These are phyloP conservation scores for Nakaseomyces nivariensis DNA, from an alignment of 1,139 yeast species.

Conservation along the genomic window DNA sequence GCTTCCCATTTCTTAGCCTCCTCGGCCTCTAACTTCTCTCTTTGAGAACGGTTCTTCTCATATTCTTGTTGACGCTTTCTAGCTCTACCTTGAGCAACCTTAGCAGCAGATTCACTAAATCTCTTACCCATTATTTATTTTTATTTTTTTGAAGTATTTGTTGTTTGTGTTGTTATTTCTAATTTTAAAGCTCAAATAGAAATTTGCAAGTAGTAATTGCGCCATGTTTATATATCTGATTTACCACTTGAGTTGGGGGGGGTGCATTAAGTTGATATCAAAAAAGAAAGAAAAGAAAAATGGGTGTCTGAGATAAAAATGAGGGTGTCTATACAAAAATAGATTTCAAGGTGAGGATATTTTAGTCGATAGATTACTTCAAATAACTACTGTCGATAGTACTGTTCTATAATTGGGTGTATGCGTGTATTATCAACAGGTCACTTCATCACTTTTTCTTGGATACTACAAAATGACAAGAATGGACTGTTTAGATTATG, in stretches of 20 bases:
- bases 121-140: constrained; percentile 21
- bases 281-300: not conserved
- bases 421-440: no score
- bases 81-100: constrained; percentile 23
- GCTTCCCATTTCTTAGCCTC: constrained; percentile 26
- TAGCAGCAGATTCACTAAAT: constrained; percentile 23
- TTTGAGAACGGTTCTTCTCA: constrained; percentile 17
- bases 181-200: no score
- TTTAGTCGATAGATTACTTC: no score
- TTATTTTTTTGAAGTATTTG: not conserved
- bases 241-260: not conserved
- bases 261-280: not conserved
- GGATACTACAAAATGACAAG: no score
- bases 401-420: no score
- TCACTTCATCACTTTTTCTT: no score
- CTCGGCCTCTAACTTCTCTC: constrained; percentile 16
- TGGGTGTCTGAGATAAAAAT: not conserved
- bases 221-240: no score
- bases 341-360: no score
- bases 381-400: no score
- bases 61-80: constrained; percentile 22
- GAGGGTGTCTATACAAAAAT: not conserved
- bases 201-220: no score
- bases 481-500: no score
- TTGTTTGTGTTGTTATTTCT: not conserved